phyloP scores from a whole-genome alignment of 129 eudicot genomes.

The Tagetes patula region DNA sequence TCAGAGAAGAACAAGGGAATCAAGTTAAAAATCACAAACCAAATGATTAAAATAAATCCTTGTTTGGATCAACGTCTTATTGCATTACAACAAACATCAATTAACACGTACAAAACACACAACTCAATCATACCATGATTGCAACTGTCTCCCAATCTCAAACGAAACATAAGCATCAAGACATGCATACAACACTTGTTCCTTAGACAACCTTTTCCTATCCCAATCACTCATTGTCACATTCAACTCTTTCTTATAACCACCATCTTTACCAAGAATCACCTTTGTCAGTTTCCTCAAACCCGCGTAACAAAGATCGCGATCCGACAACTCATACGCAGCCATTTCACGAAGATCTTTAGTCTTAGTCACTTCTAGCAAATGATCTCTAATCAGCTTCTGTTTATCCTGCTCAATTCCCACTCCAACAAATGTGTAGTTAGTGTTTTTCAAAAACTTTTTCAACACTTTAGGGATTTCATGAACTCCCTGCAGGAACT shows the following conservation, averaged over 20 bases:
- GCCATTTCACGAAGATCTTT: conserved; percentile 26
- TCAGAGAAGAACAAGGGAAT: too few species aligned
- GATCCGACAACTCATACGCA: conserved; percentile 15
- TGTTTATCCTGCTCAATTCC: conserved; percentile 26
- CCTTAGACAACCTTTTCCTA: neutral
- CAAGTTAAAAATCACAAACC: neutral
- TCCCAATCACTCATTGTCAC: conserved; percentile 25
- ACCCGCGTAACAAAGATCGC: neutral
- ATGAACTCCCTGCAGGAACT: too few species aligned
- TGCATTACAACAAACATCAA: too few species aligned
- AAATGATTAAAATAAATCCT: neutral
- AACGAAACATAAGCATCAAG: conserved; percentile 28
- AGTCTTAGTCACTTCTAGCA: conserved; percentile 7
- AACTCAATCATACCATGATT: conserved; percentile 24
- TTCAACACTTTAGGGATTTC: too few species aligned
- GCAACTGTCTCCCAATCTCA: conserved; percentile 26
- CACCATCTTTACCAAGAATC: conserved; percentile 22
- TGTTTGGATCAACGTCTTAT: too few species aligned
- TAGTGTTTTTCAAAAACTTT: too few species aligned
- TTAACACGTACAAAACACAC: neutral
- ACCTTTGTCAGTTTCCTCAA: conserved; percentile 22
- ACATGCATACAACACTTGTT: conserved; percentile 22
- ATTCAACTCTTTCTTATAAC: neutral
- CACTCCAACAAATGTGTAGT: conserved; percentile 21
- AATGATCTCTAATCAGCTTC: conserved; percentile 19